Base-by-base conservation (phyloP, 192 early-diverging fungal genomes). In the Funneliformis mosseae region DNA sequence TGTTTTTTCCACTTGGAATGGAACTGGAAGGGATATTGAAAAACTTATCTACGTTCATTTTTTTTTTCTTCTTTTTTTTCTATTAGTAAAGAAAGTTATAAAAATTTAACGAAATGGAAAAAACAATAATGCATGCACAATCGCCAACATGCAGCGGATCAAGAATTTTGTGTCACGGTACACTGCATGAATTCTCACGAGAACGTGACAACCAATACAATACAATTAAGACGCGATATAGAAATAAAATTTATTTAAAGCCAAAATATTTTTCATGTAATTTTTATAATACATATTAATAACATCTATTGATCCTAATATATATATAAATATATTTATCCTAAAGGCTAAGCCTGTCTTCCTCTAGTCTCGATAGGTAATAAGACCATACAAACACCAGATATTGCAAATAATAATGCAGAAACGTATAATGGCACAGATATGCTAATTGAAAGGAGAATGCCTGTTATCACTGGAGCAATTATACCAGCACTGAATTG, bases 281-380 rank as follows among this genome's bases (percentile, higher is more conserved):
- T 33, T 33, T 33, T 33, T 33, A 33, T 33, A 33, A 33, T 33
- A 33, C 33, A n/a, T n/a, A n/a, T n/a, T n/a, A n/a, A n/a, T n/a
- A n/a, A n/a, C n/a, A n/a, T n/a, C n/a, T n/a, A n/a, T n/a, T n/a
- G n/a, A n/a, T n/a, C n/a, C n/a, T n/a, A n/a, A n/a, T 33, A 33
- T 33, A 33, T 33, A 33, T 33, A 33, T 33, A 33, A 3, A 33
- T 33, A 33, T 48, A 16, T 55, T 21, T 21, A 6, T 55, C 5
- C 48, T 21, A n/a, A n/a, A n/a, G n/a, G n/a, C 18, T 18, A 55
- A 55, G 85, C 85, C 9, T 76, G 81, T 43, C 85, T 50, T 42
- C 88, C 88, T 80, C 84, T 78, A 8, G 92, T 92, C 76, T 93
- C 92, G 41, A 94, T 91, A 12, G 95, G 95, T 67, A 96, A 79